Evolutionary conservation across 192 early-diverging fungal genomes (phyloP).

Genomic region (Coemansia sp.): DNA sequence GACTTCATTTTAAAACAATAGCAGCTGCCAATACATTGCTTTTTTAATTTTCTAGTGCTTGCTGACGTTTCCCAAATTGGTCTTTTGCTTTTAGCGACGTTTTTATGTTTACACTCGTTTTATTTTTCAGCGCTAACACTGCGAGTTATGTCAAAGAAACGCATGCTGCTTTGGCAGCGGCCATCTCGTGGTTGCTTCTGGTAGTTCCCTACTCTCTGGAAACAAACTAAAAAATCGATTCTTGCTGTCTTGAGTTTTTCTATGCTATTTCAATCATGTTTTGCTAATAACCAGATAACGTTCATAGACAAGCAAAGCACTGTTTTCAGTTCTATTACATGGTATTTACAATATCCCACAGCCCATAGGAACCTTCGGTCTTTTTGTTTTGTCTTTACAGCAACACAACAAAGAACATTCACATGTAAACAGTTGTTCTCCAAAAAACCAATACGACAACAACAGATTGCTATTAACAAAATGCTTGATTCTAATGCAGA

Average conservation of each 20-base stretch:
- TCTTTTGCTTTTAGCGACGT: neutral
- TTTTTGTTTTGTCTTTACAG: neutral
- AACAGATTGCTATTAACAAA: neutral
- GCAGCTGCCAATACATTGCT: neutral
- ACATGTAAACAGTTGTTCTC: neutral
- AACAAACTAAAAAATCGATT: neutral
- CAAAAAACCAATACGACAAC: neutral
- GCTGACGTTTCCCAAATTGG: neutral
- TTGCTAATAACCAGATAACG: neutral
- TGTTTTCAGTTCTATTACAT: neutral
- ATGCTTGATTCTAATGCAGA: neutral
- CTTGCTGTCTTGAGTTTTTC: neutral
- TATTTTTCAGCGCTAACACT: neutral
- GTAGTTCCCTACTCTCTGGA: neutral
- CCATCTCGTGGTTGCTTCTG: neutral
- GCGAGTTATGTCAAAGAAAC: neutral
- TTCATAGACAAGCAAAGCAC: neutral
- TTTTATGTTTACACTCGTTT: neutral
- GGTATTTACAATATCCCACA: neutral
- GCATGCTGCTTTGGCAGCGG: neutral
- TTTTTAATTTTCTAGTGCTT: conserved; percentile 4
- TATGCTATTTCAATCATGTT: neutral
- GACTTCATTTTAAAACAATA: neutral
- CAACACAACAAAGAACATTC: neutral
- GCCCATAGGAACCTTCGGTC: neutral